Percentiles rank a stretch among this genome's conserved stretches.
Conservation (phyloP, 306 rosid species). For the Malus sylvestris region DNA sequence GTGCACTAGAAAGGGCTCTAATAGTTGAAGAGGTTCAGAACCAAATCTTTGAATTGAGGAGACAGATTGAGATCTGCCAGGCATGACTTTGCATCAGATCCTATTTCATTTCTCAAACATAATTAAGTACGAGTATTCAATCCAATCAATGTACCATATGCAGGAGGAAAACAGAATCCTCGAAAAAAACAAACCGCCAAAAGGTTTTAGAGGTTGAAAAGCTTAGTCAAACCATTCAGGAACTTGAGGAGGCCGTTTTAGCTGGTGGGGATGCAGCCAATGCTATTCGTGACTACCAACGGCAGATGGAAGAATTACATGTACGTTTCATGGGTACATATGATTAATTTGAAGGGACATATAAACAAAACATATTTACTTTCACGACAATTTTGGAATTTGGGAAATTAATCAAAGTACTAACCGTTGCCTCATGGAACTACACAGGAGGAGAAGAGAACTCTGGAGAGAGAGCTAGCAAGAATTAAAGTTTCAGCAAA, state of each 20-base stretch:
- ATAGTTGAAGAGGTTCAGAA: conserved; percentile 97
- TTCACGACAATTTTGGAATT: background rate
- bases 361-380: background rate
- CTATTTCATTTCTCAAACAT: conserved; percentile 3
- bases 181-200: conserved; percentile 77
- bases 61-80: conserved; percentile 98
- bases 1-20: conserved; percentile 88
- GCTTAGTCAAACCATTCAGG: conserved; percentile 81
- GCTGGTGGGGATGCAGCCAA: conserved; percentile 71
- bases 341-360: background rate
- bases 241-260: conserved; percentile 81
- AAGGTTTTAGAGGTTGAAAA: conserved; percentile 86
- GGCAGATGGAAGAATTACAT: conserved; percentile 62
- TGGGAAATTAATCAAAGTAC: conserved; percentile 6
- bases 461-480: conserved; percentile 84
- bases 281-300: conserved; percentile 59
- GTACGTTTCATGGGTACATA: conserved; percentile 30
- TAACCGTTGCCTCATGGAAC: conserved; percentile 18
- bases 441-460: conserved; percentile 80
- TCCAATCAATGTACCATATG: conserved; percentile 19
- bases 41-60: conserved; percentile 75
- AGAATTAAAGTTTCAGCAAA: conserved; percentile 73
- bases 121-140: background rate
- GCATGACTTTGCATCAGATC: conserved; percentile 30
- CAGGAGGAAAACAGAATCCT: conserved; percentile 94